These are phyloP conservation scores for Collybia sordida DNA, from an alignment of 768 basidiomycete genomes.

Conservation along the genomic window DNA sequence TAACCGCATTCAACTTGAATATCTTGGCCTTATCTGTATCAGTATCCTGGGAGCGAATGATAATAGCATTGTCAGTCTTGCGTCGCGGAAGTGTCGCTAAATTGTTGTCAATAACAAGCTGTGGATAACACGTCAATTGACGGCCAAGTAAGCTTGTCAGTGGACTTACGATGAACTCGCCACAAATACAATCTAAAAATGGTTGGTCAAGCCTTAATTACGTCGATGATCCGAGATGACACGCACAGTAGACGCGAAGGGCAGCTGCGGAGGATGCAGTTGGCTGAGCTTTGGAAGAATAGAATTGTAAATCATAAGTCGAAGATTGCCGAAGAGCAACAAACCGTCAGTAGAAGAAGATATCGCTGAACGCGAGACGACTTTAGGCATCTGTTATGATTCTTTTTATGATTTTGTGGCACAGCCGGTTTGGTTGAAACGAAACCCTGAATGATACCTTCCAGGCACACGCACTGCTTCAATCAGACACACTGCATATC, in stretches of 20 bases:
- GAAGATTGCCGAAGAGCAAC: constrained; percentile 15
- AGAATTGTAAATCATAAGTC: not conserved
- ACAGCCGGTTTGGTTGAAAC: not conserved
- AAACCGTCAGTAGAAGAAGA: constrained; percentile 86
- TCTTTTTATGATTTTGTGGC: constrained; percentile 2
- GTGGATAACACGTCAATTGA: constrained; percentile 5
- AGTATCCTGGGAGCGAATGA: constrained; percentile 73
- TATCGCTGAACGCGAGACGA: constrained; percentile 84
- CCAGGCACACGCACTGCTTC: constrained; percentile 18
- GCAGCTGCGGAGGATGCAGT: constrained; percentile 78
- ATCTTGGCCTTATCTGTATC: constrained; percentile 57
- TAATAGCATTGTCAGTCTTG: constrained; percentile 76
- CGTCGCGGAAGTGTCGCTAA: constrained; percentile 67
- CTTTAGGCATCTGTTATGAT: constrained; percentile 75
- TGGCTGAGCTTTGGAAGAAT: constrained; percentile 56
- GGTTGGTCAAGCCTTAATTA: constrained; percentile 11
- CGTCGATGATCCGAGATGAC: constrained; percentile 12
- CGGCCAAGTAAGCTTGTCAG: not conserved
- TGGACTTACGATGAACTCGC: constrained; percentile 76
- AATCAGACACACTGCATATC: constrained; percentile 11
- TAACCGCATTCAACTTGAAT: constrained; percentile 84
- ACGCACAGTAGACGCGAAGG: constrained; percentile 80
- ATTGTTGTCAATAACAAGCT: constrained; percentile 84
- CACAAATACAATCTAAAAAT: constrained; percentile 76
- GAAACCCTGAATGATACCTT: too few relatives aligned